A percentile compares a stretch with the other conserved stretches of the same genome.
phyloP scores from a whole-genome alignment of 495 filamentous ascomycete genomes.

The Thermothielavioides terrestris region DNA sequence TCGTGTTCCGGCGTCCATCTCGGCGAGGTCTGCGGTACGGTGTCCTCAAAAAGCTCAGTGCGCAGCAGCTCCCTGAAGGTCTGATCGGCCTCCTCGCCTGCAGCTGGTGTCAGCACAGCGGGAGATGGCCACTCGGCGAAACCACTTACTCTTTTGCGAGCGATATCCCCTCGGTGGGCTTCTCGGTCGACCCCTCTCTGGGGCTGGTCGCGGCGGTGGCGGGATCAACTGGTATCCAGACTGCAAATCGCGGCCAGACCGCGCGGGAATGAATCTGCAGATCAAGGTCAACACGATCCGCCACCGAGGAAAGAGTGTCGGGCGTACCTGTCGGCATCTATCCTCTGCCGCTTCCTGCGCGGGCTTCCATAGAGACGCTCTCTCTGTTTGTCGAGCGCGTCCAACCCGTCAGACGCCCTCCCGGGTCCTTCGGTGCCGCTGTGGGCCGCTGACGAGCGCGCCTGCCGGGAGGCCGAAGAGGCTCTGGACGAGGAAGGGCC shows the following conservation, averaged over 20 bases:
- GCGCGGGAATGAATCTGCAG: conserved; percentile 85
- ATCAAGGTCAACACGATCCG: conserved; percentile 17
- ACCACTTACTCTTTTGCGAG: conserved; percentile 76
- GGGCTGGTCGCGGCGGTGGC: conserved; percentile 60
- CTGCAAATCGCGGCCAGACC: conserved; percentile 85
- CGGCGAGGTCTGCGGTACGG: conserved; percentile 73
- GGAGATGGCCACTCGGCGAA: neutral
- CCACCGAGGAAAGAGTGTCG: conserved; percentile 2
- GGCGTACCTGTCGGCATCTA: conserved; percentile 70
- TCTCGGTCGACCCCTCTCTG: conserved; percentile 2
- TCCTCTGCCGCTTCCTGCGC: conserved; percentile 74
- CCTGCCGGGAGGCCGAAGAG: no score
- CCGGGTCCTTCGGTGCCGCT: neutral
- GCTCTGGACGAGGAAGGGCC: no score
- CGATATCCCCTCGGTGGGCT: conserved; percentile 57
- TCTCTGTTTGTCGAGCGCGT: conserved; percentile 44
- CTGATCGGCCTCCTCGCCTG: conserved; percentile 88
- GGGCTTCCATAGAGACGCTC: conserved; percentile 67
- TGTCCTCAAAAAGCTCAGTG: conserved; percentile 80
- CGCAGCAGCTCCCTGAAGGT: conserved; percentile 85
- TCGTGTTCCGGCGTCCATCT: conserved; percentile 52
- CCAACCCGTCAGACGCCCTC: conserved; percentile 23
- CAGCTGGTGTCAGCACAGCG: conserved; percentile 33
- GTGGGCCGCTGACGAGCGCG: neutral
- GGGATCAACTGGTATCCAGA: conserved; percentile 84